Evolutionary conservation across 2,329 filamentous ascomycete genomes (phyloP), one percentile per base, ranked within the genome.

Genomic region (Pseudopithomyces chartarum): DNA sequence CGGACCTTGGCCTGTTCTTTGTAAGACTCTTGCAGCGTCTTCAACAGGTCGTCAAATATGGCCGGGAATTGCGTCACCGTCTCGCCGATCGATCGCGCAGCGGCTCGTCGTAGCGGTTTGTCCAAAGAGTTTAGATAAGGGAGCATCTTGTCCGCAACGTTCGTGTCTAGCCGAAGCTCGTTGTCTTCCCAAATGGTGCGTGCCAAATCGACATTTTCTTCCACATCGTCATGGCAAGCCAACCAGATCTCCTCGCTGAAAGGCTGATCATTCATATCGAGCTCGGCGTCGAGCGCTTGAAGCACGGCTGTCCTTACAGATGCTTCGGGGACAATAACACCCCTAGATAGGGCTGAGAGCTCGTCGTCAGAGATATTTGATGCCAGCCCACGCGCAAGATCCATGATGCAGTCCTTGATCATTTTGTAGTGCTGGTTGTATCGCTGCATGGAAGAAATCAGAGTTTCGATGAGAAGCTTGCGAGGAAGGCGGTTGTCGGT

Each of bases 151-250:
- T 82, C 74, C 7, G 90, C 86, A 8, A 90, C 84, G 6, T 89
- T 82, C 19, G 85, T 79, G 1, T 85, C 84, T 12, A 94, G 79
- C 57, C 89, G 79, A 58, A 98, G 89, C 7, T 86, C 89, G 71
- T 94, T 96, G 69, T 97, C 95, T 69, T 96, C 92, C 95, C 95
- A 99, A 34, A 99, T 97, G 12, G 94, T 90, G 50, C 83, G 85
- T 6, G 90, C 94, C 52, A 96, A 81, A 44, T 92, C 91, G 8
- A 84, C 85, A 67, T 98, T 98, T 73, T 98, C 93, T 42, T 90
- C 86, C 19, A 92, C 86, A 65, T 96, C 91, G 63, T 99, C 95
- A 68, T 99, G 93, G 68, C 88, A 94, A 42, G 91, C 91, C 40
- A 99, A 83, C 92, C 92, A 99, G 20, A 99, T 90, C 72, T 98